Conservation (phyloP, 2,329 filamentous ascomycete species). For the Cytospora schulzeri region DNA sequence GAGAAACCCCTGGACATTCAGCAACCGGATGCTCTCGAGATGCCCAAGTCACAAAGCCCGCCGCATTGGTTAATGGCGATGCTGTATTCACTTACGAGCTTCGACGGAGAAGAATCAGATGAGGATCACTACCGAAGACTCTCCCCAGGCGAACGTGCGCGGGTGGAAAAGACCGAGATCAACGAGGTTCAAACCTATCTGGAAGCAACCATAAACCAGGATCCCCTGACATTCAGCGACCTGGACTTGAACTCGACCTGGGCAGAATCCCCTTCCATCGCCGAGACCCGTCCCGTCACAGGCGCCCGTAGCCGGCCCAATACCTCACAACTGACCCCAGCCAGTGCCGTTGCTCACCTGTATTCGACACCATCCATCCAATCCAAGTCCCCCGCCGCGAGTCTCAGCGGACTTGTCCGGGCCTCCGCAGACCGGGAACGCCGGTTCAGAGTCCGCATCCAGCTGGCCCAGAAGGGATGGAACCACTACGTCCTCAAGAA, state of each 20-base stretch:
- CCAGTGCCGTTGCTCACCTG: neutral
- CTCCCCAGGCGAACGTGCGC: conserved; percentile 1
- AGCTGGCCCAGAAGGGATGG: conserved; percentile 17
- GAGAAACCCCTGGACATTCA: conserved; percentile 34
- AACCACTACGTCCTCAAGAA: conserved; percentile 20
- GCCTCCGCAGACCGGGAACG: conserved; percentile 18
- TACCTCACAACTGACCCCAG: neutral
- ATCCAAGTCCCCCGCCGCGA: neutral
- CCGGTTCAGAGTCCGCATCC: conserved; percentile 16
- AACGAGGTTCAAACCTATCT: conserved; percentile 7
- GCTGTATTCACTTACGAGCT: conserved; percentile 16
- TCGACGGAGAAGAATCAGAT: conserved; percentile 18
- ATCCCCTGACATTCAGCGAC: conserved; percentile 19
- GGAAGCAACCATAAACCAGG: conserved; percentile 12
- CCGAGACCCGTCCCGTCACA: conserved; percentile 4
- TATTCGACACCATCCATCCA: neutral
- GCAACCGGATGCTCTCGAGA: conserved; percentile 10
- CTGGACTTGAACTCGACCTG: conserved; percentile 10
- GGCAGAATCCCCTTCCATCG: neutral
- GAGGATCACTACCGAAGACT: conserved; percentile 15
- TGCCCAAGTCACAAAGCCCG: conserved; percentile 7
- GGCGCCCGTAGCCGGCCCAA: conserved; percentile 8
- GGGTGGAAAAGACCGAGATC: neutral
- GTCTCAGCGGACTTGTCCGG: conserved; percentile 16
- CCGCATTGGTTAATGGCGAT: conserved; percentile 20